phyloP scores from a whole-genome alignment of 495 filamentous ascomycete genomes.

The Evernia prunastri region DNA sequence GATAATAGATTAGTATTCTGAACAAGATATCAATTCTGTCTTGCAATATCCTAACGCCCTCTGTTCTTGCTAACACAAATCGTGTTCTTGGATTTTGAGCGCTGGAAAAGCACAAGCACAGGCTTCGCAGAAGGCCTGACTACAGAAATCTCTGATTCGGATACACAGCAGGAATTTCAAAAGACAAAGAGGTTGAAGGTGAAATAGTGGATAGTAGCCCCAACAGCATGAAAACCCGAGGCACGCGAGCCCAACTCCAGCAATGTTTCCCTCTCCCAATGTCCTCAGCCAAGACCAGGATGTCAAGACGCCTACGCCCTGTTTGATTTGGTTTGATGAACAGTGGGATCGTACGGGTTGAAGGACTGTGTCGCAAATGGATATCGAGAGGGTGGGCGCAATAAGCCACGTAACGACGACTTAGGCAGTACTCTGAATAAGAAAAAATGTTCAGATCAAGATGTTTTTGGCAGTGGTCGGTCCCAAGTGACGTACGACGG shows the following conservation, averaged over 20 bases:
- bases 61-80: slow-evolving; percentile 19
- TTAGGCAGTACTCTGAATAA: not conserved
- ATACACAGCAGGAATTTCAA: slow-evolving; percentile 15
- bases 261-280: slow-evolving; percentile 2
- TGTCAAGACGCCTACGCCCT: not conserved
- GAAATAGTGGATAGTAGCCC: slow-evolving; percentile 5
- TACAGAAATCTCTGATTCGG: slow-evolving; percentile 12
- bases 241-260: slow-evolving; percentile 15
- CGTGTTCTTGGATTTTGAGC: slow-evolving; percentile 15
- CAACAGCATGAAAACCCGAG: slow-evolving; percentile 5
- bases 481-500: not conserved
- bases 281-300: slow-evolving; percentile 11
- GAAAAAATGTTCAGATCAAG: not conserved
- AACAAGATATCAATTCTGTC: slow-evolving; percentile 16
- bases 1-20: slow-evolving; percentile 16
- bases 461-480: not conserved
- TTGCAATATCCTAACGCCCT: slow-evolving; percentile 16
- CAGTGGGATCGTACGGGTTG: not conserved
- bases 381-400: not conserved
- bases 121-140: slow-evolving; percentile 14
- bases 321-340: not conserved
- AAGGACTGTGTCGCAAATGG: slow-evolving; percentile 3
- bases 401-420: not conserved
- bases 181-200: not conserved
- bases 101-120: slow-evolving; percentile 18